Conservation (phyloP, 1,284 basidiomycete genomes). For the Austroboletus niveus region DNA sequence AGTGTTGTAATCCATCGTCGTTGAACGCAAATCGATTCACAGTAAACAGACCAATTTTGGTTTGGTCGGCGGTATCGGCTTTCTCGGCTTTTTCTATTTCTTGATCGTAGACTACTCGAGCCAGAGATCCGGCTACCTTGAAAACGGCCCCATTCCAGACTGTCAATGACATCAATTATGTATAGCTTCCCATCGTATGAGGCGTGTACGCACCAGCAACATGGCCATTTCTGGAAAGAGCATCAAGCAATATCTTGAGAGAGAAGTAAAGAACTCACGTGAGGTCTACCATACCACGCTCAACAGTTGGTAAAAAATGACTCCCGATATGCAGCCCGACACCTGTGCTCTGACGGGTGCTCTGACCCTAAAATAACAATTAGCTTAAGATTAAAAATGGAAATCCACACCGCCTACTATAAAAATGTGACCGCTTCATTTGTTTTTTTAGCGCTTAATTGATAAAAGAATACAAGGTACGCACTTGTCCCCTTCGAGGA, state of each 20-base stretch:
- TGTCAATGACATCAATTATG: slow-evolving; percentile 22
- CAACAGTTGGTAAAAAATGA: slow-evolving; percentile 94
- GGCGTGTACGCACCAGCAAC: slow-evolving; percentile 54
- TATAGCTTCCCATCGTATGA: not conserved
- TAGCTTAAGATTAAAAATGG: not conserved
- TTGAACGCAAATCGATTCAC: slow-evolving; percentile 87
- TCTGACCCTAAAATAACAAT: slow-evolving; percentile 54
- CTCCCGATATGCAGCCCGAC: slow-evolving; percentile 88
- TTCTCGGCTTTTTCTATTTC: slow-evolving; percentile 52
- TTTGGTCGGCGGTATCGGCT: slow-evolving; percentile 45
- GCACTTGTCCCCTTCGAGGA: slow-evolving; percentile 5
- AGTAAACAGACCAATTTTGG: slow-evolving; percentile 66
- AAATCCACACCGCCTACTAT: slow-evolving; percentile 49
- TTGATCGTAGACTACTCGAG: slow-evolving; percentile 83
- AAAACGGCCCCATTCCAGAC: slow-evolving; percentile 89
- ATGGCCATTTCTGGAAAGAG: slow-evolving; percentile 60
- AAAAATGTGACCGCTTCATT: slow-evolving; percentile 49
- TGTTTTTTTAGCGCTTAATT: no score
- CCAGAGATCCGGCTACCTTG: slow-evolving; percentile 76
- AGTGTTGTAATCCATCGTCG: slow-evolving; percentile 64
- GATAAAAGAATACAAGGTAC: not conserved
- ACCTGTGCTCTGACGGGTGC: slow-evolving; percentile 90
- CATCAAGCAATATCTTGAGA: not conserved
- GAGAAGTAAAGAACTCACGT: slow-evolving; percentile 47
- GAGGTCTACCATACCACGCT: slow-evolving; percentile 90